Evolutionary conservation across 805 yeast genomes (phyloP), one percentile per base, ranked within the genome.

Genomic region (Kazachstania africana): DNA sequence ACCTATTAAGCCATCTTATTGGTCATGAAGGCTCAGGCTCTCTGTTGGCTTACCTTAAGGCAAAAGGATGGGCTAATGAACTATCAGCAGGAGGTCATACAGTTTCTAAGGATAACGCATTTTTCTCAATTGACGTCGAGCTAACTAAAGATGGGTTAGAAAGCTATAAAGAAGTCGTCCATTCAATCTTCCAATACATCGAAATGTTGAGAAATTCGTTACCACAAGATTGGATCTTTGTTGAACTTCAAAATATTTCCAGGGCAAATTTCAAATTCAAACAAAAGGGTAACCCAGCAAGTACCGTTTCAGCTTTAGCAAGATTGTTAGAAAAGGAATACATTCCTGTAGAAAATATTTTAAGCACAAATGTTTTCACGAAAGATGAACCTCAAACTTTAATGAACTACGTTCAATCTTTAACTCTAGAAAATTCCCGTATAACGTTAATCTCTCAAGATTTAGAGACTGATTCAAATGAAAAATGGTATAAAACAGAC

Each of bases 1-100:
- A 67, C 34, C 80, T 84, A 55, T 68, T 62, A 42, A 72, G 87
- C 14, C 96, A 91, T 53, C 62, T 91, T 32, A 60, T 88, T 29
- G 97, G 97, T 25, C 97, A 88, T 55, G 98, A 88, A 59, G 81
- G 91, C 29, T 66, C 76, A 29, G 97, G 97, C 2, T 84, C 95
- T 2, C 53, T 88, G 13, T 63, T 84, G 22, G 70, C 75, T 34
- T 68, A 65, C 40, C 68, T 88, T 42, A 88, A 84, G 57, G 51
- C 59, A 21, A 61, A 68, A 40, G 80, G 87, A 10, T 81, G 87
- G 84, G 94, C 88, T 5, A 78, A 72, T 42, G 77, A 71, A 12
- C 64, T 88, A 32, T 72, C 84, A 23, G 74, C 85, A 21, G 95
- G 95, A 6, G 66, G 72, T 25, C 66, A 72, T 42, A 67, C 70